phyloP scores from a whole-genome alignment of 2,329 filamentous ascomycete species.

The Colletotrichum cordylinicola region DNA sequence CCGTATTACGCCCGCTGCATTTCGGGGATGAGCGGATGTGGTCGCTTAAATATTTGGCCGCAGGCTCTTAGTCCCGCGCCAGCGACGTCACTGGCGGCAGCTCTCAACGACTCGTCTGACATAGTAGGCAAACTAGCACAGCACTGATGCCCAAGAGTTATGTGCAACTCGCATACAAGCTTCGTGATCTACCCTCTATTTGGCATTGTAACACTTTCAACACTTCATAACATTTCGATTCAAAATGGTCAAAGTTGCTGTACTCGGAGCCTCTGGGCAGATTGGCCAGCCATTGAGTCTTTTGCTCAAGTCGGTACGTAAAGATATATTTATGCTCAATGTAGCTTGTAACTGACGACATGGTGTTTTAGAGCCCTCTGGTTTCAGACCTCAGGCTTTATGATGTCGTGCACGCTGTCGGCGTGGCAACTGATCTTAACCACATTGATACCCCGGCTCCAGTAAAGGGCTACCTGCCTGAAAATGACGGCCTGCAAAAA shows the following conservation, averaged over 20 bases:
- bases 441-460: constrained; percentile 83
- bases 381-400: constrained; percentile 21
- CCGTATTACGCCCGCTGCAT: background rate
- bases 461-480: constrained; percentile 73
- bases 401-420: constrained; percentile 33
- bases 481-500: constrained; percentile 64
- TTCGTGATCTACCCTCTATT: background rate
- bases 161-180: background rate
- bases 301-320: constrained; percentile 4
- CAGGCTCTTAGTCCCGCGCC: constrained; percentile 6
- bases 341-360: background rate
- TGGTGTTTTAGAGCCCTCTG: background rate
- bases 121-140: background rate
- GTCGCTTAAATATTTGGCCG: constrained; percentile 6
- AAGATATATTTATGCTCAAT: background rate
- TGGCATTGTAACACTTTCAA: background rate
- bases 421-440: constrained; percentile 79
- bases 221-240: background rate
- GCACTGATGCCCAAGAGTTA: background rate
- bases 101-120: background rate
- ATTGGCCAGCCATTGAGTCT: constrained; percentile 8
- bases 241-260: background rate
- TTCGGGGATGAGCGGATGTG: background rate
- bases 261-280: constrained; percentile 6
- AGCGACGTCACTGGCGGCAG: background rate